phyloP scores from a whole-genome alignment of 768 basidiomycete genomes.

The Psilocybe tampanensis region DNA sequence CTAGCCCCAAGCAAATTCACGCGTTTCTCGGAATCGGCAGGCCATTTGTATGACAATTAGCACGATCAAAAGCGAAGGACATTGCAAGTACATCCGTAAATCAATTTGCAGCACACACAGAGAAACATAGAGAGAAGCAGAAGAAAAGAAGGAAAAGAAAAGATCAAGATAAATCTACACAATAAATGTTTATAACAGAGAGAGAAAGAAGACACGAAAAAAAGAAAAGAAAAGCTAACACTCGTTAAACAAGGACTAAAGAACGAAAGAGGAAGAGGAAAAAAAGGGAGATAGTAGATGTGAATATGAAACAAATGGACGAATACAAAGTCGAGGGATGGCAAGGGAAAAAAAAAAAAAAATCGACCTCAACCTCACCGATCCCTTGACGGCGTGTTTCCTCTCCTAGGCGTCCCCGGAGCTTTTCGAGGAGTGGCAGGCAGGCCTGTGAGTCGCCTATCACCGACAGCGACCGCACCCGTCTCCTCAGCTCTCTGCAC shows the following conservation, averaged over 20 bases:
- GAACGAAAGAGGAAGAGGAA: too few relatives aligned
- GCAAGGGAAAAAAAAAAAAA: neutral
- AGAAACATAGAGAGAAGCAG: too few relatives aligned
- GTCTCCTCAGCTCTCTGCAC: constrained; percentile 66
- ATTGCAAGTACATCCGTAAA: neutral
- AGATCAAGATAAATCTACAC: too few relatives aligned
- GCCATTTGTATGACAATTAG: neutral
- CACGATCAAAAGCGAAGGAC: neutral
- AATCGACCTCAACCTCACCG: constrained; percentile 8
- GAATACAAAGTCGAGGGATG: neutral
- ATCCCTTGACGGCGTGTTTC: constrained; percentile 41
- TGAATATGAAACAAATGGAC: neutral
- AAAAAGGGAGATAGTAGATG: too few relatives aligned
- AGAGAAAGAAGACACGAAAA: too few relatives aligned
- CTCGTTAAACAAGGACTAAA: too few relatives aligned
- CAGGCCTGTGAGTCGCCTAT: constrained; percentile 45
- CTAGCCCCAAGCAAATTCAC: too few relatives aligned
- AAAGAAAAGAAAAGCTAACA: too few relatives aligned
- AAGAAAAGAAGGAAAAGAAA: too few relatives aligned
- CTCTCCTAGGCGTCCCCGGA: constrained; percentile 68
- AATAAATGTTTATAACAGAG: too few relatives aligned
- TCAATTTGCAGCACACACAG: too few relatives aligned
- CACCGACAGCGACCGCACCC: constrained; percentile 50
- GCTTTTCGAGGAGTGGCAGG: constrained; percentile 64
- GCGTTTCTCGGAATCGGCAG: too few relatives aligned